A percentile compares a stretch with the other conserved stretches of the same genome.
phyloP scores from a whole-genome alignment of 2,329 filamentous ascomycete species.

The Exophiala dermatitidis region DNA sequence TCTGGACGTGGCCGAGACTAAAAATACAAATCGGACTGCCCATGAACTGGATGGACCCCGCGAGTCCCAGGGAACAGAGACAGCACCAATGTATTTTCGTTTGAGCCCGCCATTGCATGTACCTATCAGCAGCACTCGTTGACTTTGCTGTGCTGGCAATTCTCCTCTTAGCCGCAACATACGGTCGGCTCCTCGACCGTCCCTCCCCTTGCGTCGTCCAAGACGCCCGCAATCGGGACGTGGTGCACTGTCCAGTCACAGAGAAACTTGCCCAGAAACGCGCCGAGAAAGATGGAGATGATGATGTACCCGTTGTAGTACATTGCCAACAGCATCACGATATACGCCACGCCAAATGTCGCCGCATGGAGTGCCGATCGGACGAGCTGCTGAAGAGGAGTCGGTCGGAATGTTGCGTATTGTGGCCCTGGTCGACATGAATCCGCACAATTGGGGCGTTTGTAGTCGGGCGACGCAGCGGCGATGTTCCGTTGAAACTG shows the following conservation, averaged over 20 bases:
- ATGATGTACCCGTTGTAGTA: slow-evolving; percentile 69
- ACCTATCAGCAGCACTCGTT: too few species aligned
- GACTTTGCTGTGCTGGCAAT: too few species aligned
- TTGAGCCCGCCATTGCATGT: too few species aligned
- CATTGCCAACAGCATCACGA: slow-evolving; percentile 65
- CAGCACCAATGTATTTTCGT: too few species aligned
- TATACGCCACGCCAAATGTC: slow-evolving; percentile 63
- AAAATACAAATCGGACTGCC: too few species aligned
- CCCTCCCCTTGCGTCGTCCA: neutral
- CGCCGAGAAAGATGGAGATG: slow-evolving; percentile 70
- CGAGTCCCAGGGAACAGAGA: too few species aligned
- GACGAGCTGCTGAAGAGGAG: slow-evolving; percentile 17
- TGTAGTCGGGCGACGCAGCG: neutral
- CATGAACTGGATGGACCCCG: too few species aligned
- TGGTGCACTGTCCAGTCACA: slow-evolving; percentile 54
- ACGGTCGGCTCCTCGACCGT: slow-evolving; percentile 18
- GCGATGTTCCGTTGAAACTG: slow-evolving; percentile 18
- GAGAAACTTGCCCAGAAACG: slow-evolving; percentile 46
- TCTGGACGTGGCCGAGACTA: too few species aligned
- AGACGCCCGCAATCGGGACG: slow-evolving; percentile 35
- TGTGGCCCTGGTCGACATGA: slow-evolving; percentile 5
- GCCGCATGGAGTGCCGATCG: slow-evolving; percentile 15
- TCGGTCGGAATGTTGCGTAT: slow-evolving; percentile 14
- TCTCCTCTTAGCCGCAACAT: slow-evolving; percentile 14
- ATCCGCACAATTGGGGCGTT: neutral